Conservation (phyloP, 345 rosid species). For the rapeseed (Brassica napus) region Da-Ae NC_063450.1:29433001-29433500, state of each 20-base stretch:
- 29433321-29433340: constrained; percentile 31
- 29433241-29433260: too few relatives aligned
- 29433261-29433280: constrained; percentile 56
- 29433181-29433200: background rate
- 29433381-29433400: constrained; percentile 33
- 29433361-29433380: constrained; percentile 31
- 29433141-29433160: background rate
- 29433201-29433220: background rate
- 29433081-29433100: background rate
- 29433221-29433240: background rate
- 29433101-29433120: background rate
- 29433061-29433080: background rate
- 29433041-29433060: background rate
- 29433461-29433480: constrained; percentile 51
- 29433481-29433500: constrained; percentile 57
- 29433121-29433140: background rate
- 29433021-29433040: background rate
- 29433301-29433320: constrained; percentile 47
- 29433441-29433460: constrained; percentile 71
- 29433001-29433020: background rate
- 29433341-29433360: constrained; percentile 5
- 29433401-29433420: constrained; percentile 53
- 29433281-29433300: constrained; percentile 51
- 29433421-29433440: constrained; percentile 66
- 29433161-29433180: background rate